Conservation (phyloP, 2,329 filamentous ascomycete species). For the Neodidymelliopsis sp. region DNA sequence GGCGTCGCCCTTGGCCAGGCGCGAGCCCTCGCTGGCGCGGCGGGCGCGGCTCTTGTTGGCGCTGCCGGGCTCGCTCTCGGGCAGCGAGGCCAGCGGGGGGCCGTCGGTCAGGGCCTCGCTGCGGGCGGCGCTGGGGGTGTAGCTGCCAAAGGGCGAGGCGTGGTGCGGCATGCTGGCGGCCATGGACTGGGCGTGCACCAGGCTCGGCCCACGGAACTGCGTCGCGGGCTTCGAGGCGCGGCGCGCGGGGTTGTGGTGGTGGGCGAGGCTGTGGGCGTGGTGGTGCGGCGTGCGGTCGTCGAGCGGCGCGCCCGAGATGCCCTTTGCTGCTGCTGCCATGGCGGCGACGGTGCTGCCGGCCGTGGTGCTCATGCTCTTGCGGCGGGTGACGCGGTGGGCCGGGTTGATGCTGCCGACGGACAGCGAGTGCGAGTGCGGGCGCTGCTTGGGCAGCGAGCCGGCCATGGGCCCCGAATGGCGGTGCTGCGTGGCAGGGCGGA, state of each 20-base stretch:
- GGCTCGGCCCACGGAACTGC: conserved; percentile 55
- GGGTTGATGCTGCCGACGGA: conserved; percentile 79
- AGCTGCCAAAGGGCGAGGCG: conserved; percentile 46
- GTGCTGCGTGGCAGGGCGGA: conserved; percentile 55
- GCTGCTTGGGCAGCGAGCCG: conserved; percentile 70
- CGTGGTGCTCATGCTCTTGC: conserved; percentile 89
- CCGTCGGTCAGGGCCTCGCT: conserved; percentile 72
- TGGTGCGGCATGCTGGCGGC: conserved; percentile 73
- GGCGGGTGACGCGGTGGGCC: conserved; percentile 84
- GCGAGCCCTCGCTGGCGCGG: conserved; percentile 84
- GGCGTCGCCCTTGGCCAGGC: conserved; percentile 78
- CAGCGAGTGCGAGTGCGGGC: conserved; percentile 82
- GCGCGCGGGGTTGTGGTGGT: conserved; percentile 69
- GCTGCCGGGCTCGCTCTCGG: conserved; percentile 56
- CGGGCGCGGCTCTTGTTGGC: conserved; percentile 64
- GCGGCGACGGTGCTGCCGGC: conserved; percentile 76
- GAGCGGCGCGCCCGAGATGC: conserved; percentile 68
- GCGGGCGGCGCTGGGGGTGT: conserved; percentile 51
- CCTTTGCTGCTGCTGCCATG: conserved; percentile 73
- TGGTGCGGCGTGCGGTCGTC: conserved; percentile 39
- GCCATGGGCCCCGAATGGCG: conserved; percentile 59
- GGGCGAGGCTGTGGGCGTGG: conserved; percentile 64
- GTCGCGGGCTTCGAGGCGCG: conserved; percentile 68
- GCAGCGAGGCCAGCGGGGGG: conserved; percentile 61
- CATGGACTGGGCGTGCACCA: conserved; percentile 58